Conservation (phyloP, 768 basidiomycete genomes). For the Amanita pseudoporphyria region DNA sequence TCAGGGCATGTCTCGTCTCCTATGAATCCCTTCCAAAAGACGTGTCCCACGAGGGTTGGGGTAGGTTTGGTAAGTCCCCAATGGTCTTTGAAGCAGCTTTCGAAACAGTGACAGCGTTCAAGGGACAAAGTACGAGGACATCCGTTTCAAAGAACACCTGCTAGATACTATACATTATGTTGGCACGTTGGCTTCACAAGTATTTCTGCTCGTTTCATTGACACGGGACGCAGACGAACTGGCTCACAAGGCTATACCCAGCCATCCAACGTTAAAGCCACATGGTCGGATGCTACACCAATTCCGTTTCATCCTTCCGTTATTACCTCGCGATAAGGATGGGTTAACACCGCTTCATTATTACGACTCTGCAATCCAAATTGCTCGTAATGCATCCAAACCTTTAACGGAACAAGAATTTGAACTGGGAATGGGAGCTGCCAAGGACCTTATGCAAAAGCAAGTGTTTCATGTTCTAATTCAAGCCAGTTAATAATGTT, state of each 20-base stretch:
- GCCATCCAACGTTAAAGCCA: conserved; percentile 59
- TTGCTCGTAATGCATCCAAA: conserved; percentile 48
- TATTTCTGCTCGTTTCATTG: background rate
- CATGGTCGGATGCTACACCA: conserved; percentile 73
- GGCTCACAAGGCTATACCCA: conserved; percentile 65
- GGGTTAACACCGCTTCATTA: conserved; percentile 64
- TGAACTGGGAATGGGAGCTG: conserved; percentile 50
- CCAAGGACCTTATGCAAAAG: conserved; percentile 52
- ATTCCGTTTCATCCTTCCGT: conserved; percentile 65
- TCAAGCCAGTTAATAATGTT: background rate
- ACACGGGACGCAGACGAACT: conserved; percentile 39
- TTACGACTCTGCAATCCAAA: conserved; percentile 69
- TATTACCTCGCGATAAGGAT: conserved; percentile 48
- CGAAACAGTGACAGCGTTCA: background rate
- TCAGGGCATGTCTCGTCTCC: conserved; percentile 62
- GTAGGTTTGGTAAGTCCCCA: conserved; percentile 44
- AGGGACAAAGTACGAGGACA: conserved; percentile 52
- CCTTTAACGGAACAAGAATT: conserved; percentile 66
- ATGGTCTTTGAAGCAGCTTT: background rate
- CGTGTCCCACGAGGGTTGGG: conserved; percentile 66
- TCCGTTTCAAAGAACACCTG: conserved; percentile 58
- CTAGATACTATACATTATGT: conserved; percentile 62
- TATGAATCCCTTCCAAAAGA: conserved; percentile 65
- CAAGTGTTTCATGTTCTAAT: conserved; percentile 20
- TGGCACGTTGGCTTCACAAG: conserved; percentile 32